Base-by-base conservation (phyloP, 306 rosid genomes). In the Cucumis melo region DNA sequence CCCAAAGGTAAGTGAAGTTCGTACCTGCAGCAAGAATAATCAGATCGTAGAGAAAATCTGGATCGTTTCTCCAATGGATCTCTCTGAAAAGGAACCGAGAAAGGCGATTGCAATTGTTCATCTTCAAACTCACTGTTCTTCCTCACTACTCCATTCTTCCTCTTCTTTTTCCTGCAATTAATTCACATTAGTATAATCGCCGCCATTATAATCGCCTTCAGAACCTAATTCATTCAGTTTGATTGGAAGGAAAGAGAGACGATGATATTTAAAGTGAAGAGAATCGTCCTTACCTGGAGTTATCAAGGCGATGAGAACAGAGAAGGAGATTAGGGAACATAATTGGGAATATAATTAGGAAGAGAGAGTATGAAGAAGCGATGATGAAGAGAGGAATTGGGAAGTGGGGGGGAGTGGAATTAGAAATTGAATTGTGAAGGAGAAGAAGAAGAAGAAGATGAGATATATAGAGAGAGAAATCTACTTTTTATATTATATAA, bases 241-340 rank as follows among this genome's bases (percentile, higher is more conserved):
- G 56, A 51, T 51, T 8, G 20, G 2, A 51, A 51, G 56, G 56
- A 51, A 51, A 17, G 20, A 46, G 16, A 46, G 56, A 51, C 56
- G 10, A 16, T n/a, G n/a, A n/a, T n/a, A 27, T 27, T 51, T 51
- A 1, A 34, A 76, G 21, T 3, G 4, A 34, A 21, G 8, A 3
- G 38, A 60, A 17, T 1, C 2, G 2, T 27, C 1, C 1, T 54
- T 78, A 82, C 85, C 85, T 78, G 68, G 79, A 76, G 10, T 57
- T 42, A 41, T 78, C 82, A 39, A 73, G 39, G 6, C 53, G 63
- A 36, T 80, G 80, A 5, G 77, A 74, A 21, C 85, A 82, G 8
- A 82, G 76, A 6, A 82, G 57, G 72, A 78, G 63, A 59, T 58
- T 78, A 1, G 79, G 79, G 60, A 82, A 82, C 82, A 82, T 78